phyloP scores from a whole-genome alignment of 2,329 filamentous ascomycete species.

The Lachnellula hyalina region DNA sequence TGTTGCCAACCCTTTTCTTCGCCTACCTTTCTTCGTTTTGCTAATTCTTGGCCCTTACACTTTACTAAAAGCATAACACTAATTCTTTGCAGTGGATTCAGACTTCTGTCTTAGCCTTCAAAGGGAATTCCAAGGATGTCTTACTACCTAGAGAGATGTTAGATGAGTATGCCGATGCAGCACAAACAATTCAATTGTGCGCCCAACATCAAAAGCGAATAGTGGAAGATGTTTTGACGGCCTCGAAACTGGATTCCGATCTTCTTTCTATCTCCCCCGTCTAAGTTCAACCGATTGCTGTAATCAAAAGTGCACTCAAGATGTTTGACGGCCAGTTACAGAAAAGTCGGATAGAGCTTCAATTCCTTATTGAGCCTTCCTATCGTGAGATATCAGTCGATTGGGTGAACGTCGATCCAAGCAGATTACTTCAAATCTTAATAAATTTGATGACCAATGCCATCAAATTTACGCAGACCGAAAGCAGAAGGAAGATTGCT shows the following conservation, averaged over 20 bases:
- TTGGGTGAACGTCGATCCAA: constrained; percentile 70
- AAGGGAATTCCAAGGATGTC: constrained; percentile 24
- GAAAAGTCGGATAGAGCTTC: constrained; percentile 64
- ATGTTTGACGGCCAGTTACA: constrained; percentile 73
- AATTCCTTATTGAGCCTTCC: constrained; percentile 60
- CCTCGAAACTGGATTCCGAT: constrained; percentile 66
- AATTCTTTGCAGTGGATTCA: constrained; percentile 45
- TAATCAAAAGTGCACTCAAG: constrained; percentile 62
- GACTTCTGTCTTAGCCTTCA: constrained; percentile 39
- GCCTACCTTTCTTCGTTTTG: no score
- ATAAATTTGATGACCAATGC: constrained; percentile 69
- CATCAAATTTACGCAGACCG: constrained; percentile 59
- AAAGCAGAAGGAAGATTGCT: constrained; percentile 50
- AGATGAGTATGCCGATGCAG: constrained; percentile 62
- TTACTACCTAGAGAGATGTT: constrained; percentile 39
- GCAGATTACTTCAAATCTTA: constrained; percentile 65
- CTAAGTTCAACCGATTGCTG: constrained; percentile 59
- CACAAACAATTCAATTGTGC: constrained; percentile 70
- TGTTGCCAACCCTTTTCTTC: background rate
- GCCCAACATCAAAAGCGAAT: constrained; percentile 72
- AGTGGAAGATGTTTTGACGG: constrained; percentile 59
- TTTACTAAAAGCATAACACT: no score
- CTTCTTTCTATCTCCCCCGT: constrained; percentile 65
- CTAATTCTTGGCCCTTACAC: no score
- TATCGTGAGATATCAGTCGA: constrained; percentile 59